Evolutionary conservation across 768 basidiomycete genomes (phyloP).

Genomic region (Leucocoprinus sp.): DNA sequence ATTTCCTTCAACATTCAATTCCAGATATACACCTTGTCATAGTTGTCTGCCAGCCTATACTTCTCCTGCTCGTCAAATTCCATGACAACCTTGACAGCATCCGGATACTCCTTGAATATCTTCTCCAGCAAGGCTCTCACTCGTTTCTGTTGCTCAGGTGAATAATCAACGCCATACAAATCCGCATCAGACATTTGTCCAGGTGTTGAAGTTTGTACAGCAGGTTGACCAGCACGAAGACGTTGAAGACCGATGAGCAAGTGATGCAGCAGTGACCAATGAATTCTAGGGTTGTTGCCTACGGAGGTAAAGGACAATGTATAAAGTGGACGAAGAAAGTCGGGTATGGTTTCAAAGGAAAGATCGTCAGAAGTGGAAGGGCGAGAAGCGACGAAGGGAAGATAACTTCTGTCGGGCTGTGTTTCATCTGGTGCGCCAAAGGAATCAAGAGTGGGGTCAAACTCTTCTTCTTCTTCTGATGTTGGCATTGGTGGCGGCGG

Average conservation of each 20-base stretch:
- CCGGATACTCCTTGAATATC: conserved; percentile 45
- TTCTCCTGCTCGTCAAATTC: conserved; percentile 25
- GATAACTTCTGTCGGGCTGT: too few relatives aligned
- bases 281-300: neutral
- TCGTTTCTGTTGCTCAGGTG: neutral
- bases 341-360: neutral
- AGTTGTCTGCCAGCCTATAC: conserved; percentile 14
- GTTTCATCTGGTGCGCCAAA: too few relatives aligned
- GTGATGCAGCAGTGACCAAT: conserved; percentile 2
- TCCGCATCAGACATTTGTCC: neutral
- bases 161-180: neutral
- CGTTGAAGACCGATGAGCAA: conserved; percentile 7
- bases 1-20: neutral
- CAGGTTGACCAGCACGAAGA: conserved; percentile 7
- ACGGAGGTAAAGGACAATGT: neutral
- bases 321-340: conserved; percentile 5
- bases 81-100: conserved; percentile 26
- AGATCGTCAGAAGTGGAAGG: neutral
- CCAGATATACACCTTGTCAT: conserved; percentile 11
- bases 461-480: too few relatives aligned
- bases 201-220: neutral
- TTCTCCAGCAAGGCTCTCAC: conserved; percentile 26
- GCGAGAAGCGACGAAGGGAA: too few relatives aligned
- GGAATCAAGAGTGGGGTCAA: too few relatives aligned
- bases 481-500: neutral